phyloP scores from a whole-genome alignment of 805 yeast genomes.

The Tanozyma kutaoensis region DNA sequence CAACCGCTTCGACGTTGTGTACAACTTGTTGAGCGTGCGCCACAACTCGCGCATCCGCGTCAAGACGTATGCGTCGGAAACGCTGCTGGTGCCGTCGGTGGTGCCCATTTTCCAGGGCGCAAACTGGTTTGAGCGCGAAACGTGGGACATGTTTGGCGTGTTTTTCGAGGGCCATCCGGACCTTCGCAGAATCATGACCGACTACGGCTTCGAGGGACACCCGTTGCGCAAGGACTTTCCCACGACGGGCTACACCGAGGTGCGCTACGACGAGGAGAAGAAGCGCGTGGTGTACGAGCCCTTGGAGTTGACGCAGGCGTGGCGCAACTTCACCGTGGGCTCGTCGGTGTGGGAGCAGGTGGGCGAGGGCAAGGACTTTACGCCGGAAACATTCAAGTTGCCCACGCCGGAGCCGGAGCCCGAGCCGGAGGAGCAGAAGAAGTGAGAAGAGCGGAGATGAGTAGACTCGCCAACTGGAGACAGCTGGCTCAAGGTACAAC shows the following conservation, averaged over 20 bases:
- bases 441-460: slow-evolving; percentile 11
- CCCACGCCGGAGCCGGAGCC: slow-evolving; percentile 77
- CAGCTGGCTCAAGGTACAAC: too few relatives aligned
- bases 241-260: slow-evolving; percentile 83
- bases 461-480: too few relatives aligned
- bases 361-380: slow-evolving; percentile 72
- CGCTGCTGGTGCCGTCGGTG: slow-evolving; percentile 68
- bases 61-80: slow-evolving; percentile 79
- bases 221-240: slow-evolving; percentile 91
- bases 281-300: slow-evolving; percentile 85
- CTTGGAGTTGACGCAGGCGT: slow-evolving; percentile 81
- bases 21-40: slow-evolving; percentile 67
- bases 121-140: slow-evolving; percentile 86
- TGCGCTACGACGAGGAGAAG: slow-evolving; percentile 83
- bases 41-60: slow-evolving; percentile 81
- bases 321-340: slow-evolving; percentile 82
- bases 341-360: slow-evolving; percentile 88
- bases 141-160: slow-evolving; percentile 78
- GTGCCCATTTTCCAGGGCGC: slow-evolving; percentile 67
- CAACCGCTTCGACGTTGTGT: slow-evolving; percentile 79
- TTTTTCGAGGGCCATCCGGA: slow-evolving; percentile 87
- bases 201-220: slow-evolving; percentile 86
- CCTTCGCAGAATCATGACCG: slow-evolving; percentile 80
- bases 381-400: slow-evolving; percentile 71
- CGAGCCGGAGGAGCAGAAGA: slow-evolving; percentile 20